Conservation (phyloP, 805 yeast genomes). For the Zygoascus bituminiphila region DNA sequence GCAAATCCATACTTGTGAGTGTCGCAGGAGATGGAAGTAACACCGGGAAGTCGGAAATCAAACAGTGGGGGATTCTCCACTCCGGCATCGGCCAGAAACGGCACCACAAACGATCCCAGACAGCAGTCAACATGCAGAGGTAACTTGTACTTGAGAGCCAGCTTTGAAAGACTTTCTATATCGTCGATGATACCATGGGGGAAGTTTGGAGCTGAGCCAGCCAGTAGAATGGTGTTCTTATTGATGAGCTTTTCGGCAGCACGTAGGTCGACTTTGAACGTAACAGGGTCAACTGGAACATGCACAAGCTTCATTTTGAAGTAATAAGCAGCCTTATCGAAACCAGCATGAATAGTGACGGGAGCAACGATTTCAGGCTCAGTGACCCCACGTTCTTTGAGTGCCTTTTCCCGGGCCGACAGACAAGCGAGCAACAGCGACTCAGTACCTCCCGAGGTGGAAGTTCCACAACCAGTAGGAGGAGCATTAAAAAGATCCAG, state of each 20-base stretch:
- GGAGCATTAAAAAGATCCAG: conserved; percentile 78
- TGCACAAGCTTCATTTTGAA: conserved; percentile 79
- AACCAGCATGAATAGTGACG: conserved; percentile 85
- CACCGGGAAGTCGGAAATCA: conserved; percentile 80
- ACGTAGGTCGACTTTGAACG: conserved; percentile 57
- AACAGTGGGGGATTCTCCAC: conserved; percentile 41
- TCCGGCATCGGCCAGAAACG: conserved; percentile 59
- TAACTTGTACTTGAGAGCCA: conserved; percentile 59
- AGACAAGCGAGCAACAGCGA: conserved; percentile 79
- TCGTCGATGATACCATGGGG: conserved; percentile 96
- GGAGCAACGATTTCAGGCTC: conserved; percentile 88
- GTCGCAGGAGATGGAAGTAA: conserved; percentile 97
- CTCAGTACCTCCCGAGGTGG: conserved; percentile 94
- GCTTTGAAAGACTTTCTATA: conserved; percentile 56
- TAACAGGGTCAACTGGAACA: conserved; percentile 62
- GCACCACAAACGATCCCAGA: conserved; percentile 83
- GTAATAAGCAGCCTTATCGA: conserved; percentile 86
- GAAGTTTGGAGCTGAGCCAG: conserved; percentile 94
- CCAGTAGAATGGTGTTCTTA: conserved; percentile 69
- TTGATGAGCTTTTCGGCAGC: conserved; percentile 62
- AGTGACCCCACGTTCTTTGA: conserved; percentile 42
- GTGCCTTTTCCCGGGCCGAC: conserved; percentile 76
- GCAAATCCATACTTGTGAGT: conserved; percentile 99
- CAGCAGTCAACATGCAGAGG: conserved; percentile 97
- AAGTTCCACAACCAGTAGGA: conserved; percentile 61